Evolutionary conservation across 139 green algal genomes (phyloP).

Genomic region (Coelastrella sp.): DNA sequence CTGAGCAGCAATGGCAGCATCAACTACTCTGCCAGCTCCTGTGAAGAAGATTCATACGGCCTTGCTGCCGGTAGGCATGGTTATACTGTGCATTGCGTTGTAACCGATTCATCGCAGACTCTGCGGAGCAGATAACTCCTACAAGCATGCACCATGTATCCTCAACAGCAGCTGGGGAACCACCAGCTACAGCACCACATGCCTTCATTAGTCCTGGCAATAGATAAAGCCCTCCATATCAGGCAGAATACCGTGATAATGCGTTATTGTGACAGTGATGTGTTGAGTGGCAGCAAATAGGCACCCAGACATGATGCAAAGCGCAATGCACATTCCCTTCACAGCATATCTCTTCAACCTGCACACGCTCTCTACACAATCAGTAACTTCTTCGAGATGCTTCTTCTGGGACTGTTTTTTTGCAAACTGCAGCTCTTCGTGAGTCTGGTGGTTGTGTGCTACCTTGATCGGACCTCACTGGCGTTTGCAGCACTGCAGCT

Average conservation of each 20-base stretch:
- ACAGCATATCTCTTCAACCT: too few species aligned
- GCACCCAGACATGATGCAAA: too few species aligned
- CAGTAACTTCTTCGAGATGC: too few species aligned
- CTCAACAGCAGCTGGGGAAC: not conserved
- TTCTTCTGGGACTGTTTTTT: too few species aligned
- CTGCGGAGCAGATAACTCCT: not conserved
- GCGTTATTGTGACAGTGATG: too few species aligned
- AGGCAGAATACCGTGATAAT: too few species aligned
- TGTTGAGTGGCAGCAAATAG: too few species aligned
- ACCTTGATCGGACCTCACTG: conserved; percentile 31
- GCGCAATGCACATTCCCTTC: too few species aligned
- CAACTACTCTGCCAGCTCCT: not conserved
- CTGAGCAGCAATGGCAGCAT: not conserved
- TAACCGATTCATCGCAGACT: not conserved
- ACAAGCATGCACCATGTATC: too few species aligned
- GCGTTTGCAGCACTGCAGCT: conserved; percentile 45
- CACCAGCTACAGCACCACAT: not conserved
- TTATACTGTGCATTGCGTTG: not conserved
- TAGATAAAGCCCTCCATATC: too few species aligned
- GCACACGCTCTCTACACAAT: too few species aligned
- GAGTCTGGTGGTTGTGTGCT: conserved; percentile 19
- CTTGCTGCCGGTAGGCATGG: not conserved
- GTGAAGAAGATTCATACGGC: conserved; percentile 14
- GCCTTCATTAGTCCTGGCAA: too few species aligned
- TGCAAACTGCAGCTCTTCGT: conserved; percentile 10